A percentile compares a stretch with the other conserved stretches of the same genome.
Conservation (phyloP, 2,329 filamentous ascomycete genomes). For the Fusarium incarnatum region DNA sequence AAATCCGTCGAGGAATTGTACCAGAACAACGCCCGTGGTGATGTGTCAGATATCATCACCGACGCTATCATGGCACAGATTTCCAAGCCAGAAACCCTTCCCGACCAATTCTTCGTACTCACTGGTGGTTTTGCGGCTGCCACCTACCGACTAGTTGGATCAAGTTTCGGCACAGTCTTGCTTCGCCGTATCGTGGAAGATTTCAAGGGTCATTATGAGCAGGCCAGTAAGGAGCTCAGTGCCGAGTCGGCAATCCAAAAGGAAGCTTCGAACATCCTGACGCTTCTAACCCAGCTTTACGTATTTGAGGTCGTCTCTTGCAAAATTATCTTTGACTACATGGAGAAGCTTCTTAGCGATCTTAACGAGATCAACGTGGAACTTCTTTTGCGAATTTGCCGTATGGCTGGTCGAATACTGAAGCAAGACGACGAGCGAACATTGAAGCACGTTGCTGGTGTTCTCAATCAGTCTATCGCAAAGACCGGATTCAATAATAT, state of each 20-base stretch:
- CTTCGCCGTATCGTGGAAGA: slow-evolving; percentile 81
- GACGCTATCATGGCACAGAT: slow-evolving; percentile 83
- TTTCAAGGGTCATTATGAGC: slow-evolving; percentile 74
- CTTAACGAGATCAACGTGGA: slow-evolving; percentile 91
- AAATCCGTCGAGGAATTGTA: slow-evolving; percentile 87
- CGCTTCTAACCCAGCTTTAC: slow-evolving; percentile 87
- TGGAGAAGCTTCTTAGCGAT: slow-evolving; percentile 78
- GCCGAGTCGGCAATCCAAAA: slow-evolving; percentile 56
- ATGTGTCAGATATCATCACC: slow-evolving; percentile 84
- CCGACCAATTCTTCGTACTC: slow-evolving; percentile 91
- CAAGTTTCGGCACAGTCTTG: slow-evolving; percentile 89
- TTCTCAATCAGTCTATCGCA: slow-evolving; percentile 78
- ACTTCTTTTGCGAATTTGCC: slow-evolving; percentile 84
- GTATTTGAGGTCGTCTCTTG: slow-evolving; percentile 89
- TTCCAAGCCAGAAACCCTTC: slow-evolving; percentile 79
- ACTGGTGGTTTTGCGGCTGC: slow-evolving; percentile 91
- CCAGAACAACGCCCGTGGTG: slow-evolving; percentile 83
- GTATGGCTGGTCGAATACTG: slow-evolving; percentile 83
- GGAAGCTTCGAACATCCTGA: slow-evolving; percentile 76
- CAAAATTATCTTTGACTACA: slow-evolving; percentile 89
- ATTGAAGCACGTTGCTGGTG: slow-evolving; percentile 86
- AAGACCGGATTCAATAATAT: slow-evolving; percentile 76
- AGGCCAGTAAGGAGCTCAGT: slow-evolving; percentile 52
- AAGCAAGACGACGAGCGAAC: slow-evolving; percentile 89
- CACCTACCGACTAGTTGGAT: slow-evolving; percentile 86